Percentiles rank a stretch among this genome's conserved stretches.
Evolutionary conservation across 2,329 filamentous ascomycete genomes (phyloP).

Genomic region (Fusarium staphyleae): DNA sequence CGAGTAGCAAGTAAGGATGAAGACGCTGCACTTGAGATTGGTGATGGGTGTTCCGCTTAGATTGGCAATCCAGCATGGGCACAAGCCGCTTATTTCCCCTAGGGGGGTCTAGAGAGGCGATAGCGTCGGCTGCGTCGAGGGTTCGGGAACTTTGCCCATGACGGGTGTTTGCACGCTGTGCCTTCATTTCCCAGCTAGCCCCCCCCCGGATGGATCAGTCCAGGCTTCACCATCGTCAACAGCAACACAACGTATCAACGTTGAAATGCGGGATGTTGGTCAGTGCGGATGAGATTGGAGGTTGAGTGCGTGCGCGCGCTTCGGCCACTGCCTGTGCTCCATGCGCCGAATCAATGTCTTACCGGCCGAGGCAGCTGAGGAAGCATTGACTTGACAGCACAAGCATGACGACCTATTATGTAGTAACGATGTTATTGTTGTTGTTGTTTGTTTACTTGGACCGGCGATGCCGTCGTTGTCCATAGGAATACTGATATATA

Average conservation of each 20-base stretch:
- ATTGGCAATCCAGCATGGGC: constrained; percentile 28
- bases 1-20: constrained; percentile 38
- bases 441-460: constrained; percentile 40
- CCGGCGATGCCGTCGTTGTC: constrained; percentile 19
- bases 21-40: constrained; percentile 41
- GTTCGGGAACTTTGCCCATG: constrained; percentile 19
- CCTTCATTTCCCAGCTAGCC: constrained; percentile 37
- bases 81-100: constrained; percentile 35
- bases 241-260: constrained; percentile 15
- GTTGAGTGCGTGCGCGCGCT: constrained; percentile 25
- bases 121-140: constrained; percentile 23
- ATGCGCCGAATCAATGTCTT: constrained; percentile 33
- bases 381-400: constrained; percentile 25
- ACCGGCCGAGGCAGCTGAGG: constrained; percentile 21
- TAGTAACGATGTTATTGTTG: constrained; percentile 7
- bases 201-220: too few relatives aligned
- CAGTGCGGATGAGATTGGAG: constrained; percentile 18
- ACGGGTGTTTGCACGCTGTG: constrained; percentile 28
- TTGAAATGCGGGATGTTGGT: constrained; percentile 15
- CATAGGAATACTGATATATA: constrained; percentile 22
- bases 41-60: constrained; percentile 37
- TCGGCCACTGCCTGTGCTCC: constrained; percentile 32
- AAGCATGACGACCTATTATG: constrained; percentile 19
- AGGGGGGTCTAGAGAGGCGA: constrained; percentile 15
- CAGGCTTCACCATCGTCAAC: constrained; percentile 22